phyloP scores from a whole-genome alignment of 202 grass and related monocot species.

The Sporobolus alterniflorus region DNA sequence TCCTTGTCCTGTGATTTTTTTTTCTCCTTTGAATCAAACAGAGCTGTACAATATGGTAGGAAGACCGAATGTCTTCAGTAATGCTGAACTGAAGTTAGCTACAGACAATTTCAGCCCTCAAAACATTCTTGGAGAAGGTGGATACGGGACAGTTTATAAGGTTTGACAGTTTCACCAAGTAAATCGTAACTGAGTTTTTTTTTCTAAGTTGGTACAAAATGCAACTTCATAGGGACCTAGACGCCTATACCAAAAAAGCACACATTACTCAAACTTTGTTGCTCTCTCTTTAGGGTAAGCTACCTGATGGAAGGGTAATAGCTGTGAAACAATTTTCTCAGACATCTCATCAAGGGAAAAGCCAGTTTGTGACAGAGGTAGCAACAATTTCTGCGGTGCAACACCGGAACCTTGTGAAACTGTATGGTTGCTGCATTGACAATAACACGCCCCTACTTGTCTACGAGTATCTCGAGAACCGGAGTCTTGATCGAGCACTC shows the following conservation, averaged over 20 bases:
- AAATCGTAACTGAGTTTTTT: neutral
- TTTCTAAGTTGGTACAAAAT: neutral
- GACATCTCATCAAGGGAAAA: slow-evolving; percentile 73
- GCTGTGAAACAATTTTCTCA: slow-evolving; percentile 76
- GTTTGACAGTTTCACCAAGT: slow-evolving; percentile 5
- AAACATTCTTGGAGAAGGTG: slow-evolving; percentile 78
- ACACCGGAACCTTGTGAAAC: slow-evolving; percentile 73
- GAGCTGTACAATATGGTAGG: slow-evolving; percentile 51
- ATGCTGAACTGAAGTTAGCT: slow-evolving; percentile 63
- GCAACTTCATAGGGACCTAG: neutral
- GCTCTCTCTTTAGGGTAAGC: slow-evolving; percentile 49
- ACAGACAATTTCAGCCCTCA: slow-evolving; percentile 59
- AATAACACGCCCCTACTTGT: slow-evolving; percentile 60
- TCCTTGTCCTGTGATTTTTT: neutral
- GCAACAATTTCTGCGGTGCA: slow-evolving; percentile 70
- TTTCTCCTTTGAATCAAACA: slow-evolving; percentile 15
- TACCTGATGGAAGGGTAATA: slow-evolving; percentile 63
- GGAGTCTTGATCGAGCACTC: slow-evolving; percentile 74
- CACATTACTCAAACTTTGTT: neutral
- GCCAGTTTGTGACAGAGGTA: slow-evolving; percentile 72
- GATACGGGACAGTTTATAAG: slow-evolving; percentile 76
- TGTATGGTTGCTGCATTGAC: slow-evolving; percentile 78
- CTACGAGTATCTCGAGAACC: slow-evolving; percentile 71
- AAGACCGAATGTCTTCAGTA: slow-evolving; percentile 55
- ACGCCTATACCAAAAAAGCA: neutral